Evolutionary conservation across 176 grass and related monocot species (phyloP).

Genomic region (Cymbopogon citratus): DNA sequence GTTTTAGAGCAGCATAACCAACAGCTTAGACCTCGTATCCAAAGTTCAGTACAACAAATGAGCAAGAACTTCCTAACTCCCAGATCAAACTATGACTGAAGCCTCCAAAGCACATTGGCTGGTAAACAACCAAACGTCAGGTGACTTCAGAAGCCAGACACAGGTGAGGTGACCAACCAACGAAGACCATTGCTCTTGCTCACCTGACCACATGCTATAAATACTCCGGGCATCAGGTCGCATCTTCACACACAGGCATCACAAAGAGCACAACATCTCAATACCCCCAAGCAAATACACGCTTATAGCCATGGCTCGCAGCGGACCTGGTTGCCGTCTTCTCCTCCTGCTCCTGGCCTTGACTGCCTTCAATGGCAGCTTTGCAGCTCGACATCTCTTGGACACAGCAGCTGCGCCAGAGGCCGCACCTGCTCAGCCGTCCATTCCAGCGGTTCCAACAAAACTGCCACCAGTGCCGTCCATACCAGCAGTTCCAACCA

Average conservation of each 20-base stretch:
- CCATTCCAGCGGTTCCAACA: conserved; percentile 43
- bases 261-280: conserved; percentile 4
- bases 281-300: background rate
- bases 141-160: conserved; percentile 13
- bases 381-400: conserved; percentile 52
- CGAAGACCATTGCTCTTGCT: background rate
- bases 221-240: conserved; percentile 15
- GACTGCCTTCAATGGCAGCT: conserved; percentile 39
- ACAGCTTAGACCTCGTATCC: conserved; percentile 8
- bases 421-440: conserved; percentile 33
- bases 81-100: background rate
- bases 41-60: conserved; percentile 1
- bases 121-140: conserved; percentile 36
- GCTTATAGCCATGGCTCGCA: conserved; percentile 37
- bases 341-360: conserved; percentile 47
- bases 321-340: conserved; percentile 24
- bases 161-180: conserved; percentile 29
- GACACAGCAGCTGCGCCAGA: conserved; percentile 54
- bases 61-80: conserved; percentile 32
- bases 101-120: background rate
- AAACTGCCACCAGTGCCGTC: conserved; percentile 38
- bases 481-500: conserved; percentile 49
- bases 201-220: conserved; percentile 26
- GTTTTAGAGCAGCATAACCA: conserved; percentile 27
- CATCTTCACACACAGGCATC: conserved; percentile 10